Evolutionary conservation across 345 rosid genomes (phyloP).

Genomic region (Eucalyptus cladocalyx): DNA sequence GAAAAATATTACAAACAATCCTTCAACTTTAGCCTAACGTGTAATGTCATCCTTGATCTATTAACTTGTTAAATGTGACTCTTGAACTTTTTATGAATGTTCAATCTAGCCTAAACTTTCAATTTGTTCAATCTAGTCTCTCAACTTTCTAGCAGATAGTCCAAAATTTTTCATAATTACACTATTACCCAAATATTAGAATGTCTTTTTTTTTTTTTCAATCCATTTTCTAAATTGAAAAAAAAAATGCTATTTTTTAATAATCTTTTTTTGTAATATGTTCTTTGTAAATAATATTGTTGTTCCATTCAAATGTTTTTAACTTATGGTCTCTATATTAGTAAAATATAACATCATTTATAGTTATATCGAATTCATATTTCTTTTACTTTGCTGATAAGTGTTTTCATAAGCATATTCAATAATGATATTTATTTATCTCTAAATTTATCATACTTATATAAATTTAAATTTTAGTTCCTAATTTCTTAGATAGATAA

Average conservation of each 20-base stretch:
- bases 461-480: not conserved
- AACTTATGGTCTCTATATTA: not conserved
- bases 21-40: not conserved
- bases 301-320: not conserved
- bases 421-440: not conserved
- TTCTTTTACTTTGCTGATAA: not conserved
- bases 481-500: not conserved
- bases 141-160: not conserved
- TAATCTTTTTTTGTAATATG: not conserved
- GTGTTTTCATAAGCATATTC: not conserved
- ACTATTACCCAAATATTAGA: not conserved
- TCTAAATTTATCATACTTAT: not conserved
- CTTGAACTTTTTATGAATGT: no score
- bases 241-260: not conserved
- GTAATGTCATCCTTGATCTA: not conserved
- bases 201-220: no score
- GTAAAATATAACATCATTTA: not conserved
- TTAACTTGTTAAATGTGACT: no score
- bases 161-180: not conserved
- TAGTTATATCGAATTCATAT: not conserved
- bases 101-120: not conserved
- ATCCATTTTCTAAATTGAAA: not conserved
- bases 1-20: not conserved
- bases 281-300: not conserved
- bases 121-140: no score